phyloP scores from a whole-genome alignment of 768 basidiomycete genomes.

The Rickenella mellea region DNA sequence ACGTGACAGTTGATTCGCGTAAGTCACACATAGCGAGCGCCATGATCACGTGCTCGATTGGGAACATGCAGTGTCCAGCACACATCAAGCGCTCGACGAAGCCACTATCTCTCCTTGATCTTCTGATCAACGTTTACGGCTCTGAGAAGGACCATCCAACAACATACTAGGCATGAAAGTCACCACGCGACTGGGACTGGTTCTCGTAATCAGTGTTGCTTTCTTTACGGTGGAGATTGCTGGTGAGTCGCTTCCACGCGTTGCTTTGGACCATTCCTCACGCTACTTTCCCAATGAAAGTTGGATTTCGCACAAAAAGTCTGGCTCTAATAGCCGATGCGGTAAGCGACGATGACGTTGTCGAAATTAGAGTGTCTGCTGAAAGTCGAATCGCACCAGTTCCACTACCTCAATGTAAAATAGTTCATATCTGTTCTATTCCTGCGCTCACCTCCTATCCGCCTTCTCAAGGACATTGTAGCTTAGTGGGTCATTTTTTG shows the following conservation, averaged over 20 bases:
- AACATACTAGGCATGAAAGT: slow-evolving; percentile 39
- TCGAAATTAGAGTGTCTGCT: slow-evolving; percentile 1
- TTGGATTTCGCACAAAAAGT: slow-evolving; percentile 47
- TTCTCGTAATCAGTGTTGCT: slow-evolving; percentile 34
- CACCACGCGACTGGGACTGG: slow-evolving; percentile 35
- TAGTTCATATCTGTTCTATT: not conserved
- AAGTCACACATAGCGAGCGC: too few relatives aligned
- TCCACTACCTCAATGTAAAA: slow-evolving; percentile 47
- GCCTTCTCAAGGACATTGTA: slow-evolving; percentile 31
- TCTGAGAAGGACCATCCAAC: too few relatives aligned
- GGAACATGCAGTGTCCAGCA: too few relatives aligned
- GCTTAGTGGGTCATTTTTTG: slow-evolving; percentile 28
- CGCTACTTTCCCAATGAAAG: slow-evolving; percentile 17
- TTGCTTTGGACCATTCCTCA: not conserved
- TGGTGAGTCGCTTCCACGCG: slow-evolving; percentile 20
- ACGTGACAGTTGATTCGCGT: too few relatives aligned
- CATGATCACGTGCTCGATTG: too few relatives aligned
- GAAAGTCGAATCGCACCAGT: slow-evolving; percentile 21
- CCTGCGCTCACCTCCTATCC: slow-evolving; percentile 3
- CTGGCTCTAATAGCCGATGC: slow-evolving; percentile 49
- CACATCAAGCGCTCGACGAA: too few relatives aligned
- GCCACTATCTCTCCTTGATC: too few relatives aligned
- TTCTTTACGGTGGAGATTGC: slow-evolving; percentile 45
- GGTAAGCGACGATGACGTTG: slow-evolving; percentile 21
- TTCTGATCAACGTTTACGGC: too few relatives aligned